Conservation (phyloP, 202 grass and related monocot genomes). For the Musa balbisiana region DNA sequence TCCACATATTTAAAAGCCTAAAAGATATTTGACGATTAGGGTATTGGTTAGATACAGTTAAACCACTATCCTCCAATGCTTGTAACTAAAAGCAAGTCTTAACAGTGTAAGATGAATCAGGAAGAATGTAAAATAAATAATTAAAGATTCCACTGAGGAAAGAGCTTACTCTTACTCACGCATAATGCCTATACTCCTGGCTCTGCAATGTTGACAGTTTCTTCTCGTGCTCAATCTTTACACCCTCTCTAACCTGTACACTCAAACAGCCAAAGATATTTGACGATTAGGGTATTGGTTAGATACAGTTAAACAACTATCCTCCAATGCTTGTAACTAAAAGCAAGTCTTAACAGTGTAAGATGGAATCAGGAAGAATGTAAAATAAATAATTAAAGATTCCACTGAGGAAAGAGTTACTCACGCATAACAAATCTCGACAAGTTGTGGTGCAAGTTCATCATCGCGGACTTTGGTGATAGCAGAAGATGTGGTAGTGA, state of each 20-base stretch:
- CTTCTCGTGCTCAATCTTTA: slow-evolving; percentile 63
- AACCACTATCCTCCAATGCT: not conserved
- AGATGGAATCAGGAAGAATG: not conserved
- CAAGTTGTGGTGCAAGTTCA: slow-evolving; percentile 18
- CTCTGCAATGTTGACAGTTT: slow-evolving; percentile 28
- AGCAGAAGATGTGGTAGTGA: slow-evolving; percentile 14
- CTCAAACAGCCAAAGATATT: not conserved
- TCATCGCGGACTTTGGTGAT: slow-evolving; percentile 7
- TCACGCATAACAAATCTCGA: slow-evolving; percentile 10
- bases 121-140: not conserved
- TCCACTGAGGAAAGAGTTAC: not conserved
- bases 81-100: slow-evolving; percentile 25
- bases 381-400: not conserved
- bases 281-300: not conserved
- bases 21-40: not conserved
- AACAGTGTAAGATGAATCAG: not conserved
- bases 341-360: not conserved
- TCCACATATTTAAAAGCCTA: slow-evolving; percentile 58
- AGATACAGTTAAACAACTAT: slow-evolving; percentile 2
- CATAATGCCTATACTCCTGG: slow-evolving; percentile 32
- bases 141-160: not conserved
- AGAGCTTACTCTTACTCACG: slow-evolving; percentile 3
- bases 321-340: slow-evolving; percentile 22
- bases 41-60: slow-evolving; percentile 2
- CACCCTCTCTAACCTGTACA: slow-evolving; percentile 40